Percentiles rank a stretch among this genome's conserved stretches.
Evolutionary conservation across 805 yeast species (phyloP).

Genomic region (Wickerhamomyces strasburgensis): DNA sequence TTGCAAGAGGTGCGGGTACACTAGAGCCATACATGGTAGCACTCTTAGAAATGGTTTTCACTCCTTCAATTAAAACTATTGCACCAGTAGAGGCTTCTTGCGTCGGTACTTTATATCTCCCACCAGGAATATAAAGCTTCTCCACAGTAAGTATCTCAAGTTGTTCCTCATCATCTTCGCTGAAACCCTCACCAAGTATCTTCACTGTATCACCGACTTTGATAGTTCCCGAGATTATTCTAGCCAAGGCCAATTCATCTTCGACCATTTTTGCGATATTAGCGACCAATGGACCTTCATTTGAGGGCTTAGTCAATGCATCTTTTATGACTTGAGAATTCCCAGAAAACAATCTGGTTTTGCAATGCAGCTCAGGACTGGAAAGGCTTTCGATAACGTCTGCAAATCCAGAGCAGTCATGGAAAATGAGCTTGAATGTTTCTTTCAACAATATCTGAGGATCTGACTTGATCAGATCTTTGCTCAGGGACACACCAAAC

Average conservation of each 20-base stretch:
- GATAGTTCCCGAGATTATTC: constrained; percentile 60
- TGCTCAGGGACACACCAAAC: constrained; percentile 41
- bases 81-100: constrained; percentile 56
- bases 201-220: constrained; percentile 41
- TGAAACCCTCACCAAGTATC: constrained; percentile 51
- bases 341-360: constrained; percentile 26
- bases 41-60: constrained; percentile 53
- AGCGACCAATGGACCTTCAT: constrained; percentile 42
- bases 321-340: constrained; percentile 18
- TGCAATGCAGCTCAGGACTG: constrained; percentile 34
- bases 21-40: constrained; percentile 47
- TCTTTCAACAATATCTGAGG: constrained; percentile 52
- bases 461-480: constrained; percentile 43
- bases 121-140: constrained; percentile 49
- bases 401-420: constrained; percentile 45
- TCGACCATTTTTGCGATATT: constrained; percentile 56
- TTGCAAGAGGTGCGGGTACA: constrained; percentile 17
- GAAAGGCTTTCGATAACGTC: constrained; percentile 38
- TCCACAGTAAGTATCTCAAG: constrained; percentile 30
- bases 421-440: constrained; percentile 53
- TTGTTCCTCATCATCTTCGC: constrained; percentile 48
- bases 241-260: constrained; percentile 51
- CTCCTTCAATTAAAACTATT: constrained; percentile 63
- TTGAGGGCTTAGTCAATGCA: constrained; percentile 29
- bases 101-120: constrained; percentile 60